phyloP scores from a whole-genome alignment of 73 alveolate species.

The Paramecium sexaurelia region DNA sequence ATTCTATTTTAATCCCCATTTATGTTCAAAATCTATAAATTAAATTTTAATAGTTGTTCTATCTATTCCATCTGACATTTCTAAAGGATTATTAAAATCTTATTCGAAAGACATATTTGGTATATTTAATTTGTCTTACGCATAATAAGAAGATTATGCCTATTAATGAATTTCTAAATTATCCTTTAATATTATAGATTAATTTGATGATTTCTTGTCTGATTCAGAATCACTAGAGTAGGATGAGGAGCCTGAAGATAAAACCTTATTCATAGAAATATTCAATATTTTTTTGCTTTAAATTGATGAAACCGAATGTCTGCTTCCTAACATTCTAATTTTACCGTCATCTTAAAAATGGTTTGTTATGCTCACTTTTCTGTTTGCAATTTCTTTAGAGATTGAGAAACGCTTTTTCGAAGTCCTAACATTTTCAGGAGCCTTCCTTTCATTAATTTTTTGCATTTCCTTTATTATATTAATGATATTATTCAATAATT shows the following conservation, averaged over 20 bases:
- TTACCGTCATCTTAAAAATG: background rate
- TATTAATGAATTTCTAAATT: background rate
- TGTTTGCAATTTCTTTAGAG: background rate
- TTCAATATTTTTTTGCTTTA: background rate
- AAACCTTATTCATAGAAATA: background rate
- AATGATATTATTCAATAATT: too few relatives aligned
- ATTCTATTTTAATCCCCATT: background rate
- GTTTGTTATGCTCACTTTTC: background rate
- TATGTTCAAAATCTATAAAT: background rate
- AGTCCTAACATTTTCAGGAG: background rate
- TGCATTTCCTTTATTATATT: too few relatives aligned
- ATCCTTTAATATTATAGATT: background rate
- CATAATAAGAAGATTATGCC: background rate
- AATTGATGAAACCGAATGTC: background rate
- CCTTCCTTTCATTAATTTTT: too few relatives aligned
- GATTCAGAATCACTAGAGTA: background rate
- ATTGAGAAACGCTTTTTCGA: background rate
- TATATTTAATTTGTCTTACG: background rate
- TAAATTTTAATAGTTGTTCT: background rate
- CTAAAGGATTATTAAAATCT: background rate
- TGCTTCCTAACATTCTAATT: background rate
- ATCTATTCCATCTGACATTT: background rate
- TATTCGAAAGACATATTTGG: background rate
- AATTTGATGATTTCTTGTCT: background rate
- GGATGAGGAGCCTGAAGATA: background rate